Percentiles rank a stretch among this genome's conserved stretches.
Evolutionary conservation across 2,329 filamentous ascomycete species (phyloP).

Genomic region (Pseudogymnoascus sp.): DNA sequence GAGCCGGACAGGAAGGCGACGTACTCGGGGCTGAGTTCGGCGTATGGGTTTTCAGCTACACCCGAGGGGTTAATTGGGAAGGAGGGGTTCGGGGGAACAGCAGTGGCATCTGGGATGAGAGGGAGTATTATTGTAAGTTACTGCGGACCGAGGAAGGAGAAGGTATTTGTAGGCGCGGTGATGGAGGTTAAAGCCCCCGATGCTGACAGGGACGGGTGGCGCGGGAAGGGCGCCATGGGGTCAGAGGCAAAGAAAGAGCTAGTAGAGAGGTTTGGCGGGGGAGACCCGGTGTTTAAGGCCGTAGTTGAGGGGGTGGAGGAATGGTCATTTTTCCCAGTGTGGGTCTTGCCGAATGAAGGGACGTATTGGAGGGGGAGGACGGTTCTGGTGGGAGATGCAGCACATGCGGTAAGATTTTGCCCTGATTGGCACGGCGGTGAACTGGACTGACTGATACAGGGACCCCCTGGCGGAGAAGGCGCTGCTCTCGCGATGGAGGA

Average conservation of each 20-base stretch:
- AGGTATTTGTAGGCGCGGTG: slow-evolving; percentile 17
- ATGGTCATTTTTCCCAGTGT: slow-evolving; percentile 19
- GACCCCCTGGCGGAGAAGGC: slow-evolving; percentile 46
- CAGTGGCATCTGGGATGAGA: slow-evolving; percentile 16
- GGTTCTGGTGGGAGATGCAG: slow-evolving; percentile 21
- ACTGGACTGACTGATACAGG: slow-evolving; percentile 24
- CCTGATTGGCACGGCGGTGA: background rate
- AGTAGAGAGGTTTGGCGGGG: slow-evolving; percentile 15
- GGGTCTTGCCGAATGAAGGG: slow-evolving; percentile 15
- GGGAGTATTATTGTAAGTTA: slow-evolving; percentile 16
- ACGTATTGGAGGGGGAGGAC: slow-evolving; percentile 16
- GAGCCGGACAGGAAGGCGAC: slow-evolving; percentile 14
- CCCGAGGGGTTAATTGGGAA: background rate
- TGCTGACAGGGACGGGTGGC: slow-evolving; percentile 18
- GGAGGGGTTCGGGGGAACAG: slow-evolving; percentile 15
- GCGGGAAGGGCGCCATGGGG: slow-evolving; percentile 11
- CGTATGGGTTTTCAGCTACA: slow-evolving; percentile 13
- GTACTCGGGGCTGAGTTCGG: slow-evolving; percentile 14
- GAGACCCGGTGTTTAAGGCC: slow-evolving; percentile 12
- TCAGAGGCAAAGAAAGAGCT: slow-evolving; percentile 15
- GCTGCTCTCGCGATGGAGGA: slow-evolving; percentile 49
- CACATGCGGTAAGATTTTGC: slow-evolving; percentile 17
- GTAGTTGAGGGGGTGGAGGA: slow-evolving; percentile 14
- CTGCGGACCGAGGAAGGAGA: slow-evolving; percentile 12
- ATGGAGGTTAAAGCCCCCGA: slow-evolving; percentile 16